Conservation (phyloP, 1,139 yeast genomes). For the Suhomyces taliae region DNA sequence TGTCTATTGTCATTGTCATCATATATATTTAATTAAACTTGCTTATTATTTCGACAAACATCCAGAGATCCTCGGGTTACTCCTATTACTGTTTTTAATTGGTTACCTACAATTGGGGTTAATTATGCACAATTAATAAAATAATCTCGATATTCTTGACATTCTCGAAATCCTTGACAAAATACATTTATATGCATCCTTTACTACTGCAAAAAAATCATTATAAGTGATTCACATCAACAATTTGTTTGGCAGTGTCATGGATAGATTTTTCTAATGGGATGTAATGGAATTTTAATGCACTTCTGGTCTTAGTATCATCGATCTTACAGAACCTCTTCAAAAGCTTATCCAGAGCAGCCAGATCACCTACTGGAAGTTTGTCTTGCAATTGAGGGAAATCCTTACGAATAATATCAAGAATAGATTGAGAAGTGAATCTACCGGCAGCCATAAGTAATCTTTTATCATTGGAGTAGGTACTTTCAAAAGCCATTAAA, state of each 20-base stretch:
- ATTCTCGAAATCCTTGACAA: too few species aligned
- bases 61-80: too few species aligned
- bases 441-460: constrained; percentile 18
- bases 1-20: too few species aligned
- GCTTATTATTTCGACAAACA: too few species aligned
- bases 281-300: constrained; percentile 39
- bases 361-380: constrained; percentile 31
- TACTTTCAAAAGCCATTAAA: constrained; percentile 13
- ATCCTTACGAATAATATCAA: constrained; percentile 18
- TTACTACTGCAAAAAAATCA: too few species aligned
- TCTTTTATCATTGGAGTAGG: constrained; percentile 12
- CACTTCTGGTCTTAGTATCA: constrained; percentile 27
- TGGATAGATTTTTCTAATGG: constrained; percentile 36
- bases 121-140: too few species aligned
- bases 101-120: too few species aligned
- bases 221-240: constrained; percentile 17
- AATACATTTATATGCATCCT: too few species aligned
- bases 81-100: too few species aligned
- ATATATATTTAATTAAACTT: too few species aligned
- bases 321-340: constrained; percentile 11
- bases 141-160: too few species aligned
- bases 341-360: constrained; percentile 12
- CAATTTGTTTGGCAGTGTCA: constrained; percentile 47
- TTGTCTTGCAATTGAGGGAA: constrained; percentile 26
- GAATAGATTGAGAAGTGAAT: constrained; percentile 20